phyloP scores from a whole-genome alignment of 2,329 filamentous ascomycete species.

The Pseudonectria foliicola region DNA sequence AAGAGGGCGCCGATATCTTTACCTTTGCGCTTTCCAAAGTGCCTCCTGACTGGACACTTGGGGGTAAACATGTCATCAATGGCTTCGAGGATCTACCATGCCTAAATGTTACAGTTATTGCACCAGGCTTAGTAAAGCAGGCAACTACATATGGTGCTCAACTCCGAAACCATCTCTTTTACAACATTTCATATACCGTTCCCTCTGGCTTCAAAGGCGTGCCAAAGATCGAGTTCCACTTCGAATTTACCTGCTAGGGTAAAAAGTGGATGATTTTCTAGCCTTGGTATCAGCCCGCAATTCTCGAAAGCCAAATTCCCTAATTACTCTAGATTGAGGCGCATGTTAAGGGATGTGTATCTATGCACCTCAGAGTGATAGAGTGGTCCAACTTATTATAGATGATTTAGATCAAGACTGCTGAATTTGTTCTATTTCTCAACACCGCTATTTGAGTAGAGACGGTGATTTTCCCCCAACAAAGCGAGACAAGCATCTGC shows the following conservation, averaged over 20 bases:
- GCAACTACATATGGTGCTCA: conserved; percentile 29
- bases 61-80: conserved; percentile 20
- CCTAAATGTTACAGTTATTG: conserved; percentile 30
- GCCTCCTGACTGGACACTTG: conserved; percentile 31
- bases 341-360: too few relatives aligned
- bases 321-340: too few relatives aligned
- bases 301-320: too few relatives aligned
- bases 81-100: conserved; percentile 32
- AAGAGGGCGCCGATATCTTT: conserved; percentile 31
- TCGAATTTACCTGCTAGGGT: conserved; percentile 23
- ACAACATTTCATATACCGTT: conserved; percentile 40
- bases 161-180: conserved; percentile 35
- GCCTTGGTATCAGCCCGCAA: too few relatives aligned
- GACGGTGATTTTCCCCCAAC: too few relatives aligned
- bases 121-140: conserved; percentile 29
- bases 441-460: too few relatives aligned
- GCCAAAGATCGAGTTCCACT: conserved; percentile 29
- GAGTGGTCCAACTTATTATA: too few relatives aligned
- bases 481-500: too few relatives aligned
- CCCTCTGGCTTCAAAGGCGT: conserved; percentile 31
- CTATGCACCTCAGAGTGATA: too few relatives aligned
- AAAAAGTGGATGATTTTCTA: too few relatives aligned
- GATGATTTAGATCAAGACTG: too few relatives aligned
- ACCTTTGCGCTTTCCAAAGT: conserved; percentile 32
- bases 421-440: too few relatives aligned